Percentiles rank a stretch among this genome's conserved stretches.
Conservation (phyloP, 2,329 filamentous ascomycete species). For the Sarocladium oryzae region DNA sequence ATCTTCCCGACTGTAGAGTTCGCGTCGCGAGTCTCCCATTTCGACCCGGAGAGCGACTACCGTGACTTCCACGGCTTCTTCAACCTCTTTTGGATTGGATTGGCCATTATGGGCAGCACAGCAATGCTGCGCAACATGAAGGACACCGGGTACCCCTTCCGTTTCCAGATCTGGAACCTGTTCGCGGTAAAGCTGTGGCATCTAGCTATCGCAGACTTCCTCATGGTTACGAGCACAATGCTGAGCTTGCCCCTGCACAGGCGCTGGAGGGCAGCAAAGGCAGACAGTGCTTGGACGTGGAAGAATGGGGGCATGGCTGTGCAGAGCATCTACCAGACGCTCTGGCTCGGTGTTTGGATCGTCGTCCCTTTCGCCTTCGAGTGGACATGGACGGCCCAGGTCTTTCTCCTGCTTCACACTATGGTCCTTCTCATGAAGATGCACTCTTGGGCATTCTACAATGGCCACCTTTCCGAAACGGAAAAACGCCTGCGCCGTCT, state of each 20-base stretch:
- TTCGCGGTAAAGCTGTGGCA: constrained; percentile 88
- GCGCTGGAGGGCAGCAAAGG: constrained; percentile 48
- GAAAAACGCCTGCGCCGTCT: constrained; percentile 73
- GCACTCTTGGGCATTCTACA: constrained; percentile 98
- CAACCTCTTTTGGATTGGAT: constrained; percentile 93
- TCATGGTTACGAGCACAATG: constrained; percentile 75
- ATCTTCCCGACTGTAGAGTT: constrained; percentile 94
- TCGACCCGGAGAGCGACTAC: constrained; percentile 87
- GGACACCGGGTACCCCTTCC: constrained; percentile 82
- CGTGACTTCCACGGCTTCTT: constrained; percentile 96
- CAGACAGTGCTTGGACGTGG: constrained; percentile 61
- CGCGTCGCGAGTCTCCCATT: constrained; percentile 84
- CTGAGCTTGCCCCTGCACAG: constrained; percentile 68
- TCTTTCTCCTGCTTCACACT: constrained; percentile 87
- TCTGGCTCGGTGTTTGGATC: constrained; percentile 80
- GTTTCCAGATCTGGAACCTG: constrained; percentile 79
- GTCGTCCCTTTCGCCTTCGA: constrained; percentile 74
- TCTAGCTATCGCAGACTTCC: constrained; percentile 71
- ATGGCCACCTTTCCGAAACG: constrained; percentile 86
- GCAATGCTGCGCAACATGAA: constrained; percentile 90
- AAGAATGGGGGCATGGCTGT: constrained; percentile 67
- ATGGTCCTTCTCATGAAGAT: constrained; percentile 97
- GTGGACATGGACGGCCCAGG: constrained; percentile 97
- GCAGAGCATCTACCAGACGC: constrained; percentile 73
- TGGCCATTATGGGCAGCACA: constrained; percentile 95